Conservation (phyloP, 2,329 filamentous ascomycete genomes). For the Stylonectria norvegica region DNA sequence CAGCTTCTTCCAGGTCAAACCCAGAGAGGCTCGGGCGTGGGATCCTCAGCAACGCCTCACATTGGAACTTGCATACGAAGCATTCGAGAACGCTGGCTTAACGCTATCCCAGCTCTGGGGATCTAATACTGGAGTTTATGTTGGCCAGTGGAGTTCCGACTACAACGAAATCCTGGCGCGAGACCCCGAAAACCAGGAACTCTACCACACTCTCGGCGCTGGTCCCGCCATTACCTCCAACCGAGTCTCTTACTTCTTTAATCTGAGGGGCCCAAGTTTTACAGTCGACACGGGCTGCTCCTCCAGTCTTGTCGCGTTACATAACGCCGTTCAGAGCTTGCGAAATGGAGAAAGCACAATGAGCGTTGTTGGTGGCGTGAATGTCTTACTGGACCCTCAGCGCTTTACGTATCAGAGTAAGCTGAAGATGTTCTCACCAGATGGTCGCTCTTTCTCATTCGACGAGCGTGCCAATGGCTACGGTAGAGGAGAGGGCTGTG, state of each 20-base stretch:
- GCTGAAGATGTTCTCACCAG: slow-evolving; percentile 21
- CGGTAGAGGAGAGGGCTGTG: slow-evolving; percentile 45
- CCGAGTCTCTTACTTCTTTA: slow-evolving; percentile 46
- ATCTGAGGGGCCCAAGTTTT: slow-evolving; percentile 45
- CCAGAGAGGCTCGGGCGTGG: slow-evolving; percentile 20
- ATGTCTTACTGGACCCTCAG: slow-evolving; percentile 24
- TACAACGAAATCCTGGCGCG: slow-evolving; percentile 20
- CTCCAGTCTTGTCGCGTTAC: slow-evolving; percentile 44
- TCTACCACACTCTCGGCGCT: slow-evolving; percentile 45
- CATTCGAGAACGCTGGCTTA: slow-evolving; percentile 32
- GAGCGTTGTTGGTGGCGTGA: slow-evolving; percentile 28
- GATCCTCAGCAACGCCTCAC: slow-evolving; percentile 29
- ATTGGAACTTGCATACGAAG: slow-evolving; percentile 27
- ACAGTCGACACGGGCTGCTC: slow-evolving; percentile 53
- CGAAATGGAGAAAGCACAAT: slow-evolving; percentile 29
- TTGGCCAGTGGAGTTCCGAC: slow-evolving; percentile 25
- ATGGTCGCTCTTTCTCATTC: slow-evolving; percentile 34
- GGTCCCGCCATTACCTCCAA: slow-evolving; percentile 43
- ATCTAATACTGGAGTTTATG: slow-evolving; percentile 29
- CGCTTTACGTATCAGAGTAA: slow-evolving; percentile 23
- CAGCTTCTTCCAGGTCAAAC: slow-evolving; percentile 22
- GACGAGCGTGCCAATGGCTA: slow-evolving; percentile 47
- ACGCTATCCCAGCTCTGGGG: slow-evolving; percentile 26
- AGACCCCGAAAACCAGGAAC: slow-evolving; percentile 41
- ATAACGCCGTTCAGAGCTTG: slow-evolving; percentile 39